Evolutionary conservation across 1,284 basidiomycete species (phyloP).

Genomic region (Testicularia cyperi): DNA sequence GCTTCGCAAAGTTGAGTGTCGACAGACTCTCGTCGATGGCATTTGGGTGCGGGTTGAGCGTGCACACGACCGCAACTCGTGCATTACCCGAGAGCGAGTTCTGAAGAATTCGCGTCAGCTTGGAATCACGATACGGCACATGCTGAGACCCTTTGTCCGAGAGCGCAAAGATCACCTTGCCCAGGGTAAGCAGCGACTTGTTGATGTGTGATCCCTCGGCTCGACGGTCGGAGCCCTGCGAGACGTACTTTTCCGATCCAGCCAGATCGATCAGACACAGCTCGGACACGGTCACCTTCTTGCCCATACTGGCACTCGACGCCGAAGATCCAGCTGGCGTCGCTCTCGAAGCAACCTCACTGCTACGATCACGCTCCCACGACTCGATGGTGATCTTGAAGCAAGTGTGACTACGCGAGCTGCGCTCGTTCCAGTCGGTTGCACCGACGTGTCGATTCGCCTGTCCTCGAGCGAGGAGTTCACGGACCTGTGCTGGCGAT

Average conservation of each 20-base stretch:
- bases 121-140: slow-evolving; percentile 93
- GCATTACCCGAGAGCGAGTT: slow-evolving; percentile 93
- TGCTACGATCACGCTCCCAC: slow-evolving; percentile 40
- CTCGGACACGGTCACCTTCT: slow-evolving; percentile 51
- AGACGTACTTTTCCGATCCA: slow-evolving; percentile 82
- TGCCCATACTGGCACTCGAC: slow-evolving; percentile 14
- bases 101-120: slow-evolving; percentile 87
- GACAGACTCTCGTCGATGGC: slow-evolving; percentile 76
- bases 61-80: slow-evolving; percentile 92
- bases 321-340: background rate
- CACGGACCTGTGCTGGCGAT: slow-evolving; percentile 78
- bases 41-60: slow-evolving; percentile 64
- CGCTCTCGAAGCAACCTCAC: background rate
- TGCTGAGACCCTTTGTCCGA: slow-evolving; percentile 63
- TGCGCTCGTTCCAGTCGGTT: slow-evolving; percentile 96
- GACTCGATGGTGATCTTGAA: slow-evolving; percentile 64
- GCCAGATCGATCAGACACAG: slow-evolving; percentile 92
- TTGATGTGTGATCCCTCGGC: slow-evolving; percentile 65
- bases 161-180: slow-evolving; percentile 57
- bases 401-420: slow-evolving; percentile 82
- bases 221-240: slow-evolving; percentile 42
- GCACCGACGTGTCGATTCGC: slow-evolving; percentile 84
- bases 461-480: slow-evolving; percentile 81
- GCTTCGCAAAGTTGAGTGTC: slow-evolving; percentile 82
- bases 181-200: slow-evolving; percentile 62